Conservation (phyloP, 805 yeast species). For the Ogataea zsoltii region DNA sequence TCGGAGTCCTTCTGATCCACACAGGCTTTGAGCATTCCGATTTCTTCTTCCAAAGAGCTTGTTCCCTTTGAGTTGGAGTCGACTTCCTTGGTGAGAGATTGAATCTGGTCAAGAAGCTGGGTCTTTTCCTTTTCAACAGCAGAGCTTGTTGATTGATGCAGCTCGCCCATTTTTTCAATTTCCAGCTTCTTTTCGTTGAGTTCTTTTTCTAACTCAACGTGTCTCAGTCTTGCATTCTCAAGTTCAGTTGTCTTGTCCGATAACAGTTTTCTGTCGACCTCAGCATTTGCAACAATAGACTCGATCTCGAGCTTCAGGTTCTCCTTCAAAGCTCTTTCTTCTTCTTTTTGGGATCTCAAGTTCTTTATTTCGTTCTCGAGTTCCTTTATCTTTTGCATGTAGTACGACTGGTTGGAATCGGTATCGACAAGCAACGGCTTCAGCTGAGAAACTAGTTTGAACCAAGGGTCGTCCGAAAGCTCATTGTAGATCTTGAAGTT, state of each 20-base stretch:
- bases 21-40: conserved; percentile 29
- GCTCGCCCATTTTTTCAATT: conserved; percentile 10
- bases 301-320: conserved; percentile 39
- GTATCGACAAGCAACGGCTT: conserved; percentile 64
- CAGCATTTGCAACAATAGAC: conserved; percentile 28
- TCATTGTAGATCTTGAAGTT: conserved; percentile 56
- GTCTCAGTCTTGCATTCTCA: conserved; percentile 11
- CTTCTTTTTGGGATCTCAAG: conserved; percentile 40
- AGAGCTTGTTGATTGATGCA: conserved; percentile 6
- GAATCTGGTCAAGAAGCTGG: conserved; percentile 20
- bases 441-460: conserved; percentile 63
- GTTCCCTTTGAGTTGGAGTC: conserved; percentile 13
- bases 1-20: conserved; percentile 36
- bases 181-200: conserved; percentile 10
- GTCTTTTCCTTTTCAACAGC: conserved; percentile 17
- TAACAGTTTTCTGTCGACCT: conserved; percentile 33
- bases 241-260: conserved; percentile 30
- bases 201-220: conserved; percentile 16
- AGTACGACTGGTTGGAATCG: conserved; percentile 40
- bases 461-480: conserved; percentile 71
- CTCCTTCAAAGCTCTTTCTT: conserved; percentile 44
- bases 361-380: conserved; percentile 56
- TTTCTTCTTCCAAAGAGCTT: conserved; percentile 29
- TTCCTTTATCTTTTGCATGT: conserved; percentile 56
- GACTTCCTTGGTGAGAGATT: conserved; percentile 19